Percentiles rank a stretch among this genome's conserved stretches.
These are phyloP conservation scores for Scenedesmus sp. DNA, from an alignment of 163 green algal genomes.

Conservation along the genomic window DNA sequence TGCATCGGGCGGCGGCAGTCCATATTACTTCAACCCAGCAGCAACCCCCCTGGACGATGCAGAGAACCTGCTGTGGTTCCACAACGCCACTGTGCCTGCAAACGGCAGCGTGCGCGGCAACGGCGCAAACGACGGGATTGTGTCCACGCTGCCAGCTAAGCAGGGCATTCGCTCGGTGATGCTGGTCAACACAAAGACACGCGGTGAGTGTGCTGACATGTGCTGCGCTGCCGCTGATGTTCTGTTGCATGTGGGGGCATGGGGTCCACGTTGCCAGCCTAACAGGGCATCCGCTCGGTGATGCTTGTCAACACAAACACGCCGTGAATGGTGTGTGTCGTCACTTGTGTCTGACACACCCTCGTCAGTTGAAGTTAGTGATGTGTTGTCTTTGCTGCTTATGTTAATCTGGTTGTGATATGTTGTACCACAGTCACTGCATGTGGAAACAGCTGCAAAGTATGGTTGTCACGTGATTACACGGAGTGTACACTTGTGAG, in stretches of 20 bases:
- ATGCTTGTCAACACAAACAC: no score
- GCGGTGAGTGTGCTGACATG: neutral
- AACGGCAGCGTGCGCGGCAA: slow-evolving; percentile 26
- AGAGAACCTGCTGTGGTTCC: slow-evolving; percentile 37
- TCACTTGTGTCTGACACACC: no score
- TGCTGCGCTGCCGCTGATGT: neutral
- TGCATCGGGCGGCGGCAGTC: neutral
- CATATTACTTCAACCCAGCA: slow-evolving; percentile 23
- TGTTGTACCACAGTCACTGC: no score
- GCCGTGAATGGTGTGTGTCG: no score
- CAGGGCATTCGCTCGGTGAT: neutral
- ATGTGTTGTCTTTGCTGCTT: no score
- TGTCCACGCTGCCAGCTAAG: neutral
- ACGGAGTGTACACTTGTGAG: no score
- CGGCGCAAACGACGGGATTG: slow-evolving; percentile 34
- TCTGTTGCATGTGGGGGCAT: neutral
- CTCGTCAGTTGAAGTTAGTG: no score
- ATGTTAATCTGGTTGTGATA: no score
- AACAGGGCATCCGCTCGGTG: no score
- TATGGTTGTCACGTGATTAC: no score
- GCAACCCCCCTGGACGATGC: neutral
- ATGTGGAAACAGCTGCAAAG: no score
- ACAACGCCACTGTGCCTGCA: slow-evolving; percentile 6
- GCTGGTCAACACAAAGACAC: slow-evolving; percentile 11
- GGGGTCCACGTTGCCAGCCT: neutral